These are phyloP conservation scores for Antitrichia curtipendula DNA, from an alignment of 225 moss, liverwort and hornwort species.

Conservation along the genomic window DNA sequence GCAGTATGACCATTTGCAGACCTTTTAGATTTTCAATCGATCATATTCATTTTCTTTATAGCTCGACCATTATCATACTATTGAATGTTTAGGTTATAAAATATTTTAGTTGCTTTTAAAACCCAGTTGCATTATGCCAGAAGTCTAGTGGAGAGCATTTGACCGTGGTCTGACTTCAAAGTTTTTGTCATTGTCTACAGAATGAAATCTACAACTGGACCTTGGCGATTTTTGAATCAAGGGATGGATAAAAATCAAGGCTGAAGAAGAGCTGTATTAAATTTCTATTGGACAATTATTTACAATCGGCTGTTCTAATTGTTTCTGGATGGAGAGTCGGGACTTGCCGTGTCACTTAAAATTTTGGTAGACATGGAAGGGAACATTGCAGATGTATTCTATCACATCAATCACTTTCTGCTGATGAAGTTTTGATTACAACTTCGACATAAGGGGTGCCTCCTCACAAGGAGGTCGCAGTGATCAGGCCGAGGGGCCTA, in stretches of 20 bases:
- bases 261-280: background rate
- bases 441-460: background rate
- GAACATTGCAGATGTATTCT: background rate
- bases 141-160: background rate
- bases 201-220: slow-evolving; percentile 22
- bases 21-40: background rate
- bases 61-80: background rate
- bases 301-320: background rate
- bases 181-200: slow-evolving; percentile 3
- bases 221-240: slow-evolving; percentile 31
- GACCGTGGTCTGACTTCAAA: background rate
- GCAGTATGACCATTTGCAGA: background rate
- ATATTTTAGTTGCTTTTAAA: background rate
- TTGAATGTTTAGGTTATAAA: background rate
- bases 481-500: background rate
- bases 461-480: background rate
- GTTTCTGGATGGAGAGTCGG: background rate
- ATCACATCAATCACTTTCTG: background rate
- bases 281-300: background rate
- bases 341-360: background rate
- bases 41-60: background rate
- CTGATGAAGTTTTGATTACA: background rate
- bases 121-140: background rate
- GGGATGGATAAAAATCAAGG: background rate
- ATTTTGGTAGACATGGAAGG: background rate